Evolutionary conservation across 805 yeast genomes (phyloP).

Genomic region (Suhomyces canberraensis): DNA sequence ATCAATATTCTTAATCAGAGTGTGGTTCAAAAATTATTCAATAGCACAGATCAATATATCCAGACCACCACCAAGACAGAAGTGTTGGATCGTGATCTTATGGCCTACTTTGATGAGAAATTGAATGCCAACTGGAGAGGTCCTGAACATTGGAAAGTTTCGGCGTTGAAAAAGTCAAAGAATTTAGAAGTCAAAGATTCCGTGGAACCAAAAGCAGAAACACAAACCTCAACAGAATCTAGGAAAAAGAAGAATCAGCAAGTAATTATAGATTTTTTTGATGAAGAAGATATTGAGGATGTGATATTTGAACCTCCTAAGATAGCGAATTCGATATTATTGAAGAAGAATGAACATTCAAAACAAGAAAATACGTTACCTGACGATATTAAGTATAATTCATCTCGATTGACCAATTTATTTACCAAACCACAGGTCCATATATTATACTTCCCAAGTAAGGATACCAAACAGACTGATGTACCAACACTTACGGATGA

Average conservation of each 20-base stretch:
- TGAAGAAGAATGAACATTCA: constrained; percentile 28
- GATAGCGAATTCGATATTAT: constrained; percentile 16
- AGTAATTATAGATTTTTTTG: constrained; percentile 29
- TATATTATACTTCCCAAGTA: constrained; percentile 21
- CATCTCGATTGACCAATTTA: constrained; percentile 61
- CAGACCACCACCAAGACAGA: constrained; percentile 13
- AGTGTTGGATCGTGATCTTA: constrained; percentile 57
- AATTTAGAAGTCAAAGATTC: constrained; percentile 14
- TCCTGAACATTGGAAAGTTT: constrained; percentile 86
- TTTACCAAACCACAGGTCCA: constrained; percentile 63
- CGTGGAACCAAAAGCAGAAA: neutral
- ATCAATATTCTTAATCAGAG: constrained; percentile 12
- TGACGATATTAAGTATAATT: constrained; percentile 68
- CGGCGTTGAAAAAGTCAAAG: constrained; percentile 48
- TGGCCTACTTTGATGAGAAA: constrained; percentile 78
- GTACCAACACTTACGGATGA: constrained; percentile 52
- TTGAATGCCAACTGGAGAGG: constrained; percentile 83
- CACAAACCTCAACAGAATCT: constrained; percentile 3
- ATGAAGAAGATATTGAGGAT: constrained; percentile 32
- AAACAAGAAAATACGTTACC: constrained; percentile 54
- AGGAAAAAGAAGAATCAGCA: constrained; percentile 22
- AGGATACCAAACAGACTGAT: constrained; percentile 13
- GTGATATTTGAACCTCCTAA: constrained; percentile 33
- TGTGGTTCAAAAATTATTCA: constrained; percentile 12
- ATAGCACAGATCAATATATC: constrained; percentile 13